Conservation (phyloP, 2,329 filamentous ascomycete genomes). For the Claviceps lovelessii region DNA sequence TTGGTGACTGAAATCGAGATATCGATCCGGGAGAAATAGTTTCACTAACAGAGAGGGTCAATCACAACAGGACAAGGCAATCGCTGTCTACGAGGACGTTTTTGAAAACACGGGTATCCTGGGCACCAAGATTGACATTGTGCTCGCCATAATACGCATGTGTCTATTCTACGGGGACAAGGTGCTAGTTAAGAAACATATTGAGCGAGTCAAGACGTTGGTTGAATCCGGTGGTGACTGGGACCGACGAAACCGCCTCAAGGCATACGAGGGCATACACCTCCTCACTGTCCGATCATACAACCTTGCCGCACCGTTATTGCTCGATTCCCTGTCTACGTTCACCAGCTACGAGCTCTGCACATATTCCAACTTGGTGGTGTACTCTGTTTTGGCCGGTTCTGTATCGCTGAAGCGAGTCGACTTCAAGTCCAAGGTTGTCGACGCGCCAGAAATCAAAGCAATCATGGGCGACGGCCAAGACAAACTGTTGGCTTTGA, state of each 20-base stretch:
- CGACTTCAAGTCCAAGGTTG: slow-evolving; percentile 98
- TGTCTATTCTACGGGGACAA: slow-evolving; percentile 94
- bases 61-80: slow-evolving; percentile 65
- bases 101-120: slow-evolving; percentile 96
- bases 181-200: slow-evolving; percentile 78
- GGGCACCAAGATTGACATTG: slow-evolving; percentile 92
- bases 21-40: not conserved
- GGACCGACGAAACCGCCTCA: slow-evolving; percentile 94
- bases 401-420: slow-evolving; percentile 90
- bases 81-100: slow-evolving; percentile 80
- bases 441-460: slow-evolving; percentile 96
- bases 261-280: slow-evolving; percentile 94
- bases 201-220: slow-evolving; percentile 76
- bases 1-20: not conserved
- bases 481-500: slow-evolving; percentile 72
- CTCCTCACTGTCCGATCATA: slow-evolving; percentile 86
- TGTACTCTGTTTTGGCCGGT: slow-evolving; percentile 90
- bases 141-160: slow-evolving; percentile 90
- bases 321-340: slow-evolving; percentile 92
- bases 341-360: slow-evolving; percentile 98
- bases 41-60: not conserved
- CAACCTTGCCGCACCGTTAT: slow-evolving; percentile 73
- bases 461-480: slow-evolving; percentile 84
- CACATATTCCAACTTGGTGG: slow-evolving; percentile 85
- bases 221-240: slow-evolving; percentile 95